Conservation (phyloP, 352 stramenopile species). For the Phytophthora cryptogea region DNA sequence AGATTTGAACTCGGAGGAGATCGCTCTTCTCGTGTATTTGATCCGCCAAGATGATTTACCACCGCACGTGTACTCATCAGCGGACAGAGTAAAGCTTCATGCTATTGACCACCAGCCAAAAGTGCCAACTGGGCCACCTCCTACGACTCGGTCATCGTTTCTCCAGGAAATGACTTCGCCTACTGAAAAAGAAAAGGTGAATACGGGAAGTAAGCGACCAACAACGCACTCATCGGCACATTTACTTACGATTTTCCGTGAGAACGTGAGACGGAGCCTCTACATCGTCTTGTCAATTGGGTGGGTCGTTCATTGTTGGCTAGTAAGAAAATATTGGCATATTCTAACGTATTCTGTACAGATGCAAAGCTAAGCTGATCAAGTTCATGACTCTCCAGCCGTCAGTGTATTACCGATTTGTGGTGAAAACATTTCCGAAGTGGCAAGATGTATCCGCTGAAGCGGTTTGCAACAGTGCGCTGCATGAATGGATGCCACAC, state of each 20-base stretch:
- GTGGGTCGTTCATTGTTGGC: slow-evolving; percentile 26
- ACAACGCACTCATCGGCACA: slow-evolving; percentile 4
- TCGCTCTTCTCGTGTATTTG: slow-evolving; percentile 45
- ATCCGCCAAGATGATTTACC: slow-evolving; percentile 52
- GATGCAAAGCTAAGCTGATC: slow-evolving; percentile 36
- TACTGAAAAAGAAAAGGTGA: slow-evolving; percentile 5
- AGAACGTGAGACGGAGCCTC: slow-evolving; percentile 59
- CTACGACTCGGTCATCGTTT: slow-evolving; percentile 20
- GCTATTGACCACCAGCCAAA: slow-evolving; percentile 44
- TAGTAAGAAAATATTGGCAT: not conserved
- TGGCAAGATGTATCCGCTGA: slow-evolving; percentile 45
- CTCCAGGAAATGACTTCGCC: slow-evolving; percentile 11
- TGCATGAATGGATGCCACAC: slow-evolving; percentile 30
- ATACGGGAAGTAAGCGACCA: slow-evolving; percentile 3
- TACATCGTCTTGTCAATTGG: slow-evolving; percentile 60
- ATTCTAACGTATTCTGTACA: slow-evolving; percentile 12
- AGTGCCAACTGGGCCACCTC: slow-evolving; percentile 5
- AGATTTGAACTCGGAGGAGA: slow-evolving; percentile 41
- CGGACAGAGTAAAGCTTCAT: slow-evolving; percentile 56
- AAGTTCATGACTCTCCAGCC: slow-evolving; percentile 44
- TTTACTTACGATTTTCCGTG: slow-evolving; percentile 43
- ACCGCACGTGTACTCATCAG: slow-evolving; percentile 46
- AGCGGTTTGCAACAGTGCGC: slow-evolving; percentile 36
- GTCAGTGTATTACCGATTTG: slow-evolving; percentile 51
- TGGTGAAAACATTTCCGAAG: slow-evolving; percentile 44